Evolutionary conservation across 148 eudicot genomes (phyloP).

Genomic region (Rhododendron griersonianum): DNA sequence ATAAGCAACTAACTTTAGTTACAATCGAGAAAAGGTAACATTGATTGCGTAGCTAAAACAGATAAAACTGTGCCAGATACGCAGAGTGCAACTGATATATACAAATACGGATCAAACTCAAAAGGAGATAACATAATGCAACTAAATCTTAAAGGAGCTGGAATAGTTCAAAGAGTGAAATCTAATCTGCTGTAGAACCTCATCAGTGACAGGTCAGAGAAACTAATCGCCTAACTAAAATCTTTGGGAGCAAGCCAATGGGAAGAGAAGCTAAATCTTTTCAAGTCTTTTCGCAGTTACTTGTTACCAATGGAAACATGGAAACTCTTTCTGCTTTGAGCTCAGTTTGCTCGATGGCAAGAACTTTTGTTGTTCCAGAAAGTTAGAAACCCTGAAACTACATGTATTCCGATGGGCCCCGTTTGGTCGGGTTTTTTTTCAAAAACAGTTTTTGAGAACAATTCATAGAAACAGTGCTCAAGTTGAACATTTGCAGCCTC

Average conservation of each 20-base stretch:
- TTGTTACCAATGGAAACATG: background rate
- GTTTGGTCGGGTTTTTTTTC: background rate
- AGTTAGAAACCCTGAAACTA: background rate
- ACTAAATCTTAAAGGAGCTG: background rate
- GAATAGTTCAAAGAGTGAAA: background rate
- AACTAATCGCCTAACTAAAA: background rate
- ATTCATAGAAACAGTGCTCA: background rate
- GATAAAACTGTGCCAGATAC: background rate
- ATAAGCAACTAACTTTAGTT: slow-evolving; percentile 14
- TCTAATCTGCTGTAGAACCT: background rate
- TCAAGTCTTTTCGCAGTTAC: background rate
- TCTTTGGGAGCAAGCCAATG: background rate
- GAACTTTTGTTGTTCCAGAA: background rate
- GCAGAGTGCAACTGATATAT: background rate
- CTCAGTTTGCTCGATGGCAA: background rate
- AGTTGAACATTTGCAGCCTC: background rate
- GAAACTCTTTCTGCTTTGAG: background rate
- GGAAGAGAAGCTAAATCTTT: background rate
- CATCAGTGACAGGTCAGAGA: background rate
- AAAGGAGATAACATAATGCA: background rate
- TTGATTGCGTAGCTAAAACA: slow-evolving; percentile 11
- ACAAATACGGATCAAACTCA: background rate
- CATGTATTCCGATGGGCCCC: background rate
- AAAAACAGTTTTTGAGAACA: background rate
- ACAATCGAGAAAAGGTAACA: background rate